These are phyloP conservation scores for Hymenoscyphus linearis DNA, from an alignment of 2,329 filamentous ascomycete species.

Conservation along the genomic window DNA sequence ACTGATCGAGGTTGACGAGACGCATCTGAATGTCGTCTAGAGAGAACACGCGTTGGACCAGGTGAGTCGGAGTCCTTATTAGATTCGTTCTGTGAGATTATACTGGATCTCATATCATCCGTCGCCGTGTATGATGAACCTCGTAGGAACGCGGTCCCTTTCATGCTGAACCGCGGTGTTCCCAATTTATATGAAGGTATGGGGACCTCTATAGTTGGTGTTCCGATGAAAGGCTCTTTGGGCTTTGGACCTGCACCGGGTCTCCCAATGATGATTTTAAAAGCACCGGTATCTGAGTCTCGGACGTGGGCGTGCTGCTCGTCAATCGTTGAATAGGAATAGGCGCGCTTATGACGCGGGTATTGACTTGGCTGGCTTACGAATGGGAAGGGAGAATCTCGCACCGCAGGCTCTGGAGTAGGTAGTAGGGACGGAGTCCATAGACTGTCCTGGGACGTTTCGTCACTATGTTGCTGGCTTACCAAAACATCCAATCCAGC, in stretches of 20 bases:
- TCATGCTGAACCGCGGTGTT: slow-evolving; percentile 71
- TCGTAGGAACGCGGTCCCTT: slow-evolving; percentile 71
- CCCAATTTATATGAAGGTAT: slow-evolving; percentile 85
- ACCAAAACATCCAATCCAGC: slow-evolving; percentile 47
- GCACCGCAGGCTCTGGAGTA: slow-evolving; percentile 38
- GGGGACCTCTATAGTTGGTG: slow-evolving; percentile 61
- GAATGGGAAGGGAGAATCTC: slow-evolving; percentile 26
- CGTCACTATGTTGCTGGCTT: slow-evolving; percentile 27
- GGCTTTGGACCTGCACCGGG: slow-evolving; percentile 60
- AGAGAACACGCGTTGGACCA: slow-evolving; percentile 22
- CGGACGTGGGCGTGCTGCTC: slow-evolving; percentile 51
- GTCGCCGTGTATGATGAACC: slow-evolving; percentile 75
- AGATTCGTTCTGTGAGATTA: slow-evolving; percentile 41
- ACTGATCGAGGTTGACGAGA: slow-evolving; percentile 24
- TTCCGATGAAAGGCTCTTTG: slow-evolving; percentile 38
- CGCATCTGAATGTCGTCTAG: slow-evolving; percentile 30
- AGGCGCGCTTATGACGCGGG: slow-evolving; percentile 52
- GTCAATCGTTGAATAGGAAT: slow-evolving; percentile 73
- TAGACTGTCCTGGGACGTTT: slow-evolving; percentile 25
- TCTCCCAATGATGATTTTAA: slow-evolving; percentile 77
- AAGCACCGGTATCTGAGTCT: slow-evolving; percentile 57
- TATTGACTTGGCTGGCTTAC: slow-evolving; percentile 1
- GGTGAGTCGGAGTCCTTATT: slow-evolving; percentile 21
- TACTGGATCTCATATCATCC: slow-evolving; percentile 65
- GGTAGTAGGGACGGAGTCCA: slow-evolving; percentile 30